Evolutionary conservation across 768 basidiomycete species (phyloP), one percentile per base, ranked within the genome.

Genomic region (Kwoniella mangroviensis): DNA sequence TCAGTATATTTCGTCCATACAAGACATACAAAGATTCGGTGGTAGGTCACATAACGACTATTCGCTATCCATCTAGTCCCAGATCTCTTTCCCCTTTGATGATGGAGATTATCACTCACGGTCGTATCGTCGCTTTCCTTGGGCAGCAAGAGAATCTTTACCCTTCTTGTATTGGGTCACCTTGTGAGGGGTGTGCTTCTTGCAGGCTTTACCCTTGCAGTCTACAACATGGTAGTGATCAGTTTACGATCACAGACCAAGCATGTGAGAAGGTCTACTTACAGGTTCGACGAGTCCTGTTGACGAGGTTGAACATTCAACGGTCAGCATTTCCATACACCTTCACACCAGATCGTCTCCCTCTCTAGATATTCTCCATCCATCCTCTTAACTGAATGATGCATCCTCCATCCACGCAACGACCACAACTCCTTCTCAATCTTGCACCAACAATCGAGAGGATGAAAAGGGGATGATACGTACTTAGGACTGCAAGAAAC

Each of bases 151-250:
- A 70, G 97, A 98, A 84, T 93, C 96, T 87, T 99, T 98, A 84
- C 97, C 97, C 89, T 93, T 97, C 91, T 99, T 99, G 89, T 98
- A 99, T 85, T 99, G 96, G 69, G 96, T 98, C 81, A 99, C 96
- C 86, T 99, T 99, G 87, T 98, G 96, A 69, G 95, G 95, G 73
- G 93, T 94, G 82, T 58, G 79, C 63, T 74, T 72, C 72, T 71
- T 64, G 61, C 68, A 79, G 54, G 63, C 65, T 74, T 66, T 59
- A 53, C 63, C 41, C 41, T 74, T 60, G 55, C 65, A 74, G 69
- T 59, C 68, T 67, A 54, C 12, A 26, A n/a, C 26, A 43, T 15
- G n/a, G 28, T 57, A 45, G 61, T 49, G 3, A 42, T 49, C 62
- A 21, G 49, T 51, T 10, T 54, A 11, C 13, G 24, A 13, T 12